phyloP scores from a whole-genome alignment of 2,329 filamentous ascomycete genomes.

The Corniculantispora saksenae region DNA sequence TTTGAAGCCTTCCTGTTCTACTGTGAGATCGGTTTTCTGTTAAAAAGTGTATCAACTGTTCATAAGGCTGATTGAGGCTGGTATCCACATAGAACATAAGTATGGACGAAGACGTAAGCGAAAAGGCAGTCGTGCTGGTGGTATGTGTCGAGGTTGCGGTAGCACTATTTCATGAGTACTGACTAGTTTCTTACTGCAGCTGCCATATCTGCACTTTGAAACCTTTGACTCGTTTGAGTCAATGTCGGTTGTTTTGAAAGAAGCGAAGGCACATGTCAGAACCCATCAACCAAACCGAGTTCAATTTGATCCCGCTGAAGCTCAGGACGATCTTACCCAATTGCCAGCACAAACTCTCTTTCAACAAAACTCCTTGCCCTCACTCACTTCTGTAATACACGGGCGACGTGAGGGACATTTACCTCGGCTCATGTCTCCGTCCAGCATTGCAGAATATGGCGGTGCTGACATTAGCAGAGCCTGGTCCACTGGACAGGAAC shows the following conservation, averaged over 20 bases:
- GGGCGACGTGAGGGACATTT: neutral
- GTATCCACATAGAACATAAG: neutral
- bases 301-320: neutral
- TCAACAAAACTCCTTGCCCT: neutral
- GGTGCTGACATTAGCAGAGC: neutral
- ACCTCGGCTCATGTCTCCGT: neutral
- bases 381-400: neutral
- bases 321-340: neutral
- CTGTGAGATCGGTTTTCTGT: neutral
- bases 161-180: neutral
- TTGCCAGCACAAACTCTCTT: neutral
- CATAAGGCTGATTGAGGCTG: neutral
- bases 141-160: neutral
- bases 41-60: neutral
- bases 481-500: neutral
- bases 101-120: neutral
- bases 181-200: neutral
- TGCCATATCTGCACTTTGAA: constrained; percentile 18
- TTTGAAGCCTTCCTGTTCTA: neutral
- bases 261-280: neutral
- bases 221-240: neutral
- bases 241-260: neutral
- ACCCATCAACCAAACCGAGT: no score
- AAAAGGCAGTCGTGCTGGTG: neutral
- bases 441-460: neutral